A percentile compares a stretch with the other conserved stretches of the same genome.
Conservation (phyloP, 192 early-diverging fungal species). For the Helicostylum pulchrum region DNA sequence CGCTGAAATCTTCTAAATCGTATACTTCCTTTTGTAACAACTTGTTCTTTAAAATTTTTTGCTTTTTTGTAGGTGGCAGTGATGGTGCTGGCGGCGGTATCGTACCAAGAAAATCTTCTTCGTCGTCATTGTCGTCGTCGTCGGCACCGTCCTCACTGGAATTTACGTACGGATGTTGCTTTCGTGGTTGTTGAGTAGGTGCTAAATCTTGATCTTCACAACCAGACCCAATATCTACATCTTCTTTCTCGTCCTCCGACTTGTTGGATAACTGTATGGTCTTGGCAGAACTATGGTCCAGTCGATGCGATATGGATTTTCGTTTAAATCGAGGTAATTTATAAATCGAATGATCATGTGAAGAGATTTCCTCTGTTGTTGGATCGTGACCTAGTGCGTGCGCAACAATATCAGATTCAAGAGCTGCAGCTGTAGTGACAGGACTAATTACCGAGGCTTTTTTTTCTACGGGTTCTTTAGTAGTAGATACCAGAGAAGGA, state of each 20-base stretch:
- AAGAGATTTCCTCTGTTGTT: neutral
- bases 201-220: neutral
- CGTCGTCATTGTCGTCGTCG: neutral
- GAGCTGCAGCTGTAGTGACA: neutral
- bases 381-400: neutral
- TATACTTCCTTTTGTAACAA: too few species aligned
- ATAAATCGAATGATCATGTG: neutral
- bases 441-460: neutral
- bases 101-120: neutral
- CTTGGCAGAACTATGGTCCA: too few species aligned
- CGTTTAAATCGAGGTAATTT: conserved; percentile 7
- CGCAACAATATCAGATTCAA: neutral
- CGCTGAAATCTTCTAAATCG: too few species aligned
- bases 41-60: too few species aligned
- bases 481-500: neutral
- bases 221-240: too few species aligned
- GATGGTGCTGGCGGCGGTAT: too few species aligned
- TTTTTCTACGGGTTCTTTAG: neutral
- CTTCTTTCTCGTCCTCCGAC: too few species aligned
- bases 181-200: neutral
- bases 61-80: too few species aligned
- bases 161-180: too few species aligned
- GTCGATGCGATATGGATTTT: neutral
- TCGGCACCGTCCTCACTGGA: neutral
- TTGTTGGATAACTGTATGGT: too few species aligned